These are phyloP conservation scores for Metarhizium guizhouense DNA, from an alignment of 2,329 filamentous ascomycete species.

Conservation along the genomic window DNA sequence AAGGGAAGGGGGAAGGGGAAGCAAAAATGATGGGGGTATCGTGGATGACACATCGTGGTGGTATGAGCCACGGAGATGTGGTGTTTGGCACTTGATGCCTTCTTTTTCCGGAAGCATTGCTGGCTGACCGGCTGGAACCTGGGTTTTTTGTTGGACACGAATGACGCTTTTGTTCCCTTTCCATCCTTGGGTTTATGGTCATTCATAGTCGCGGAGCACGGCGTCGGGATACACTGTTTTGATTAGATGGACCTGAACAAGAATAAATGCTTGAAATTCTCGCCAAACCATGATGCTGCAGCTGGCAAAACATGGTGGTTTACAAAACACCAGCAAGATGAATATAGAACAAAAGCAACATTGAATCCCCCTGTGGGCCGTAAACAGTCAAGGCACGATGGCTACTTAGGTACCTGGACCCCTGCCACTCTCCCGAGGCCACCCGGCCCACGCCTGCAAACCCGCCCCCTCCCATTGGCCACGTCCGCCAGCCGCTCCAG, in stretches of 20 bases:
- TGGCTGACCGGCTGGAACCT: too few species aligned
- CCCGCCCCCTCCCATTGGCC: constrained; percentile 20
- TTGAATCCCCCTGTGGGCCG: too few species aligned
- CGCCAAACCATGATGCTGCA: too few species aligned
- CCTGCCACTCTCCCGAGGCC: constrained; percentile 13
- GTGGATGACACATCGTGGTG: neutral
- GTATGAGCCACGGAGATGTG: too few species aligned
- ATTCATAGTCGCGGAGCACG: neutral
- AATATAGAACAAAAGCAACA: neutral
- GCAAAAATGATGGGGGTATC: neutral
- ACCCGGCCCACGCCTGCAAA: constrained; percentile 17
- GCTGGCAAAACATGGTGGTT: too few species aligned
- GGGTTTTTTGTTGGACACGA: too few species aligned
- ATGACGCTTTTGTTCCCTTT: neutral
- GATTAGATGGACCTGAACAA: too few species aligned
- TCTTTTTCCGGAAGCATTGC: too few species aligned
- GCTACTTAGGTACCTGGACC: neutral
- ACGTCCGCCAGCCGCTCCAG: constrained; percentile 10
- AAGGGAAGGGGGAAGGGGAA: constrained; percentile 20
- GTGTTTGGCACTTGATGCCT: too few species aligned
- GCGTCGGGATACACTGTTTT: neutral
- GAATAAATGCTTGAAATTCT: too few species aligned
- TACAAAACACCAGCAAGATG: too few species aligned
- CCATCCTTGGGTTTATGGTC: neutral
- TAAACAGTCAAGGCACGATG: too few species aligned